Evolutionary conservation across 176 grass and related monocot genomes (phyloP).

Genomic region (Phyllostachys edulis): DNA sequence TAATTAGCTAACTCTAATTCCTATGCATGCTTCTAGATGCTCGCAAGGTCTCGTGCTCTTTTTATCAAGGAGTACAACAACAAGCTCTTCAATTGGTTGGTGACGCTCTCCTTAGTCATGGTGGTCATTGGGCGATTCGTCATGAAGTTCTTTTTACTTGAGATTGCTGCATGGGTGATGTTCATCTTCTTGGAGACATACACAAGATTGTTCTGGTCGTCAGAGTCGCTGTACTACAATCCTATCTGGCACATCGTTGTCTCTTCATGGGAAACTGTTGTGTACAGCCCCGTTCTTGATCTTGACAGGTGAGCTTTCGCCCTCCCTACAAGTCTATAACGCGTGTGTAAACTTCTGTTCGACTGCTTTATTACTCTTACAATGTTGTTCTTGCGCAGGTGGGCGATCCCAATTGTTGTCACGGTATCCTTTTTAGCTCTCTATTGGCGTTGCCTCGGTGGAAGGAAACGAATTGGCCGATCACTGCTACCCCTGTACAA

Average conservation of each 20-base stretch:
- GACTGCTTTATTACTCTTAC: neutral
- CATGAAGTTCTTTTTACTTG: slow-evolving; percentile 80
- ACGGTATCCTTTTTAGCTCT: slow-evolving; percentile 39
- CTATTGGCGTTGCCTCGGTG: slow-evolving; percentile 82
- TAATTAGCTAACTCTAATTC: slow-evolving; percentile 19
- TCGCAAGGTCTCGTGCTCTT: slow-evolving; percentile 54
- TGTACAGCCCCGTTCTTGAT: slow-evolving; percentile 89
- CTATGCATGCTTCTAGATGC: slow-evolving; percentile 58
- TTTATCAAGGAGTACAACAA: slow-evolving; percentile 96
- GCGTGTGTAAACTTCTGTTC: neutral
- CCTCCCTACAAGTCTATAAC: neutral
- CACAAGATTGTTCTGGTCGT: slow-evolving; percentile 91
- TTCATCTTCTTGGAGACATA: slow-evolving; percentile 84
- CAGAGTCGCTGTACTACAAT: slow-evolving; percentile 82
- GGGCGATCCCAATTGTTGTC: slow-evolving; percentile 66
- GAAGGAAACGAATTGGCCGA: slow-evolving; percentile 48
- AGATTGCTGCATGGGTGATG: slow-evolving; percentile 78
- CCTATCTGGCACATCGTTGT: slow-evolving; percentile 78
- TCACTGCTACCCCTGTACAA: slow-evolving; percentile 74
- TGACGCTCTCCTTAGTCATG: slow-evolving; percentile 75
- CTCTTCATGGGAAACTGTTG: slow-evolving; percentile 78
- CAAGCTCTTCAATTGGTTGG: slow-evolving; percentile 87
- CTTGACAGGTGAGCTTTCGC: slow-evolving; percentile 60
- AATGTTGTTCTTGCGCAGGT: slow-evolving; percentile 48
- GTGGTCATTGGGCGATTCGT: slow-evolving; percentile 75